Percentiles rank a stretch among this genome's conserved stretches.
Evolutionary conservation across 257 asterid genomes (phyloP).

Genomic region (Oldenlandia corymbosa): DNA sequence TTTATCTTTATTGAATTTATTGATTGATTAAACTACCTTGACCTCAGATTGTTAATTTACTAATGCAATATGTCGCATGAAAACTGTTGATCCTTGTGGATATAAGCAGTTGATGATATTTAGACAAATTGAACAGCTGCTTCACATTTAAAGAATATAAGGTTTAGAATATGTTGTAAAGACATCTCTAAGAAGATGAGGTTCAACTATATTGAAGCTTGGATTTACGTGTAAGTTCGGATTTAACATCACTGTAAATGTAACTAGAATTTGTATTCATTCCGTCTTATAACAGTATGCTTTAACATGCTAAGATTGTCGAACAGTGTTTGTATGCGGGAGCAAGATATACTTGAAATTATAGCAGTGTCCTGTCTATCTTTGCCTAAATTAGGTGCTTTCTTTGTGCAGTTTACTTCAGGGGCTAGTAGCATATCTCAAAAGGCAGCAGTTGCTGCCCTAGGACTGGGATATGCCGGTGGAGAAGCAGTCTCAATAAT

Average conservation of each 20-base stretch:
- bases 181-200: neutral
- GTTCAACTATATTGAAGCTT: neutral
- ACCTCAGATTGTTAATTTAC: neutral
- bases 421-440: conserved; percentile 98
- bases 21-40: no score
- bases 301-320: neutral
- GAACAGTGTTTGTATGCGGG: neutral
- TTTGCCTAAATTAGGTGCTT: conserved; percentile 6
- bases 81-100: neutral
- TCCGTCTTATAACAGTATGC: neutral
- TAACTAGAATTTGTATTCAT: neutral
- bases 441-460: conserved; percentile 85
- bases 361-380: neutral
- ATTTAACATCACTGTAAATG: no score
- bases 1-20: neutral
- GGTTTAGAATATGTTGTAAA: neutral
- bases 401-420: conserved; percentile 63
- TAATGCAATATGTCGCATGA: neutral
- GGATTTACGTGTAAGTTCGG: no score
- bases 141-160: neutral
- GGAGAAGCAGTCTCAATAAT: conserved; percentile 75
- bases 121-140: neutral
- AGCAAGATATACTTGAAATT: neutral
- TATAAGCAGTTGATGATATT: neutral
- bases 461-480: conserved; percentile 94